Conservation (phyloP, 2,329 filamentous ascomycete species). For the Aureobasidium leucospermi region DNA sequence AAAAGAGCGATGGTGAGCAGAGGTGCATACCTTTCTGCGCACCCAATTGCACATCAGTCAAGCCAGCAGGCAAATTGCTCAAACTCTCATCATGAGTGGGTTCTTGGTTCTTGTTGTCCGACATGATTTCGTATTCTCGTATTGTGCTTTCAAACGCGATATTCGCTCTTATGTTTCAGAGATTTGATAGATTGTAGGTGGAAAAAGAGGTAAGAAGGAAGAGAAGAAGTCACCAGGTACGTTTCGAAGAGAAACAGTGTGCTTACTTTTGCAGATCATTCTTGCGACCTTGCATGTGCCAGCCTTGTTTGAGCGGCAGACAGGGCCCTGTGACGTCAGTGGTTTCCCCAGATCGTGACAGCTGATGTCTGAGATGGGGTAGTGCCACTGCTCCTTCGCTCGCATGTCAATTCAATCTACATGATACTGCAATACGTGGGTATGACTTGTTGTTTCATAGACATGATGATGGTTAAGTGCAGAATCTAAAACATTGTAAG, state of each 20-base stretch:
- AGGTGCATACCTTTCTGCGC: neutral
- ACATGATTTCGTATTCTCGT: neutral
- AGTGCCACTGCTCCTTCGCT: too few relatives aligned
- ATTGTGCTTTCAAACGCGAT: neutral
- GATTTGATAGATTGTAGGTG: too few relatives aligned
- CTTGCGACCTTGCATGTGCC: neutral
- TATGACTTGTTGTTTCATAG: too few relatives aligned
- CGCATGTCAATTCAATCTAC: too few relatives aligned
- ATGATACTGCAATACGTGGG: too few relatives aligned
- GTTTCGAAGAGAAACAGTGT: neutral
- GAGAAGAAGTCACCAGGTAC: too few relatives aligned
- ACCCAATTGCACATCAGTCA: neutral
- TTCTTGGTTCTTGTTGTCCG: conserved; percentile 1
- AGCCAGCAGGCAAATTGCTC: neutral
- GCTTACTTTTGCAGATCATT: neutral
- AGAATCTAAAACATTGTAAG: too few relatives aligned
- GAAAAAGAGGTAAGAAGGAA: neutral
- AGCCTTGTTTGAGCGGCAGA: neutral
- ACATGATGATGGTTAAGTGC: too few relatives aligned
- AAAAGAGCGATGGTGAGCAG: too few relatives aligned
- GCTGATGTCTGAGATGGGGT: neutral
- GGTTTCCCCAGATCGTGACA: neutral
- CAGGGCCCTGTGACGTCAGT: neutral
- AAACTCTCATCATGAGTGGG: conserved; percentile 4
- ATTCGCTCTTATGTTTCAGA: too few relatives aligned